Percentiles rank a stretch among this genome's conserved stretches.
phyloP scores from a whole-genome alignment of 2,329 filamentous ascomycete species.

The Aspergillus sp. region DNA sequence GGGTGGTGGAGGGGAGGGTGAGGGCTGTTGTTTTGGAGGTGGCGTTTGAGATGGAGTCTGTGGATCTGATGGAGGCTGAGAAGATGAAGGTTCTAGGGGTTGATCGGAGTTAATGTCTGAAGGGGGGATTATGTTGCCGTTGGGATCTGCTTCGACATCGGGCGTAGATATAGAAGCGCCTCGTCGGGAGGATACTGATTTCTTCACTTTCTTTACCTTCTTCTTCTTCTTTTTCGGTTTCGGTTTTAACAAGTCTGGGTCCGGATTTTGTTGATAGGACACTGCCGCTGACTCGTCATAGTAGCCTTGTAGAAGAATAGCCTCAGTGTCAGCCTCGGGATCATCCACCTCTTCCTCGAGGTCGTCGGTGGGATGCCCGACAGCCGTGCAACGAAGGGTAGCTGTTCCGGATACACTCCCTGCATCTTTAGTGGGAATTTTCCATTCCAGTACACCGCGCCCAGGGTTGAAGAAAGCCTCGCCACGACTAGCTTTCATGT shows the following conservation, averaged over 20 bases:
- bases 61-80: slow-evolving; percentile 15
- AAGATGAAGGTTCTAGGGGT: slow-evolving; percentile 12
- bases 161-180: slow-evolving; percentile 10
- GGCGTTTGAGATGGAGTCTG: slow-evolving; percentile 23
- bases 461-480: slow-evolving; percentile 79
- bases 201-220: slow-evolving; percentile 35
- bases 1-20: slow-evolving; percentile 10
- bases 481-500: slow-evolving; percentile 76
- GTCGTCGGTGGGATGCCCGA: slow-evolving; percentile 59
- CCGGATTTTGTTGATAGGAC: slow-evolving; percentile 26
- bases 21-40: slow-evolving; percentile 11
- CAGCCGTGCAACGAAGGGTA: slow-evolving; percentile 75
- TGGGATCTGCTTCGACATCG: slow-evolving; percentile 8
- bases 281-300: slow-evolving; percentile 44
- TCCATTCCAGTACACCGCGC: slow-evolving; percentile 76
- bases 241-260: slow-evolving; percentile 28
- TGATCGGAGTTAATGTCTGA: slow-evolving; percentile 7
- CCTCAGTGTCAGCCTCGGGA: slow-evolving; percentile 28
- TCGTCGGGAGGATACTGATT: slow-evolving; percentile 27
- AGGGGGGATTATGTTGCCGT: slow-evolving; percentile 5
- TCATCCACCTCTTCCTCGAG: slow-evolving; percentile 45
- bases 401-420: slow-evolving; percentile 66
- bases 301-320: slow-evolving; percentile 47
- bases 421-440: slow-evolving; percentile 74
- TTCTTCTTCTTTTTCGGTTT: slow-evolving; percentile 38